phyloP scores from a whole-genome alignment of 169 alveolate genomes.

The Plasmodium billcollinsi region DNA sequence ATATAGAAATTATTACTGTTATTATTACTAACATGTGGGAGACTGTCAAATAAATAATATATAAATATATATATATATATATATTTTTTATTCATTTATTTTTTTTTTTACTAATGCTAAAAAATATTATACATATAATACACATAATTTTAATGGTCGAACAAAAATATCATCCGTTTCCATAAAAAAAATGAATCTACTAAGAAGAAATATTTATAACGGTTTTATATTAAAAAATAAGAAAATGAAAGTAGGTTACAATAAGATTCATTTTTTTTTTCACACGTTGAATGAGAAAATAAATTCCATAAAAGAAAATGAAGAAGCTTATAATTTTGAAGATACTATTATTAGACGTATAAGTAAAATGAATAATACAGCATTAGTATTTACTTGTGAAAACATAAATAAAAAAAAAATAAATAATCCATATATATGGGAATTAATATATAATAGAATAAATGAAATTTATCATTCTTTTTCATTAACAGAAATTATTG shows the following conservation, averaged over 20 bases:
- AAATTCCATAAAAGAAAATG: conserved; percentile 27
- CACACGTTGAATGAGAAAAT: not conserved
- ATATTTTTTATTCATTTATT: too few species aligned
- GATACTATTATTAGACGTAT: conserved; percentile 42
- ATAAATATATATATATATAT: too few species aligned
- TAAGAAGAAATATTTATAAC: not conserved
- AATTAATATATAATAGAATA: conserved; percentile 47
- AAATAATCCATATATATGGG: conserved; percentile 44
- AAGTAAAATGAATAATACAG: conserved; percentile 59
- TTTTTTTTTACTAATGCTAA: too few species aligned
- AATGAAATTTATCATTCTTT: conserved; percentile 43
- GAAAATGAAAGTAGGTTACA: not conserved
- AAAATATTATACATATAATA: too few species aligned
- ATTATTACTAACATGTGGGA: too few species aligned
- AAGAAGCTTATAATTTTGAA: conserved; percentile 54
- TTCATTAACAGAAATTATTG: conserved; percentile 35
- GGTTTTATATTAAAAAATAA: not conserved
- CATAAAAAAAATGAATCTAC: not conserved
- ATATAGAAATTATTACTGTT: too few species aligned
- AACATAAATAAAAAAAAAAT: conserved; percentile 52
- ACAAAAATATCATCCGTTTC: not conserved
- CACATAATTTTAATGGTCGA: too few species aligned
- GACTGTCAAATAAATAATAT: too few species aligned
- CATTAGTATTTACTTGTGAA: conserved; percentile 60
- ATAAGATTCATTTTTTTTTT: not conserved